Evolutionary conservation across 2,329 filamentous ascomycete species (phyloP).

Genomic region (Hirsutella rhossiliensis): DNA sequence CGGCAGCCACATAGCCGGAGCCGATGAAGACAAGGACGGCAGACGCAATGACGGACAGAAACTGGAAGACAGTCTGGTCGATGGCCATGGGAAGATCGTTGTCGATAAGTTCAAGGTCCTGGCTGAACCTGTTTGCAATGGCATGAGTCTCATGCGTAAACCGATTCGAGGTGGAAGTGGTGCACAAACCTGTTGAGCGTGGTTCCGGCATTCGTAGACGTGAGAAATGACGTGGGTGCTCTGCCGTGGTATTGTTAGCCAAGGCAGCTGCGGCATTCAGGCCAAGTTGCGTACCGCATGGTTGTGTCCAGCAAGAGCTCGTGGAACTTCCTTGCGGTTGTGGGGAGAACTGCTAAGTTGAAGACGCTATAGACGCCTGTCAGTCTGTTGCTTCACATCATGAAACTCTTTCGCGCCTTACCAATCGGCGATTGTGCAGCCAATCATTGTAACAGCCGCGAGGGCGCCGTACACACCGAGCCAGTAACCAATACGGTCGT

Average conservation of each 20-base stretch:
- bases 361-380: conserved; percentile 7
- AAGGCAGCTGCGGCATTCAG: background rate
- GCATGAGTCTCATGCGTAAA: background rate
- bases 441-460: conserved; percentile 6
- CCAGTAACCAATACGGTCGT: conserved; percentile 10
- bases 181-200: conserved; percentile 15
- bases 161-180: no score
- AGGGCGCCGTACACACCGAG: conserved; percentile 9
- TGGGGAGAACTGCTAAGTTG: conserved; percentile 14
- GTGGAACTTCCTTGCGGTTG: conserved; percentile 10
- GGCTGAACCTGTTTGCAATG: conserved; percentile 18
- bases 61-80: conserved; percentile 11
- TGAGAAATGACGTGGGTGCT: conserved; percentile 19
- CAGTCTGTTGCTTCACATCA: background rate
- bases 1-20: conserved; percentile 31
- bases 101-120: conserved; percentile 26
- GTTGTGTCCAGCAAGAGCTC: conserved; percentile 15
- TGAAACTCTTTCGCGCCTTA: background rate
- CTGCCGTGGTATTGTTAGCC: background rate
- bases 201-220: conserved; percentile 20
- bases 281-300: conserved; percentile 8
- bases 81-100: conserved; percentile 20
- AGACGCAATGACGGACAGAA: conserved; percentile 12
- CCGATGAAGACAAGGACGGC: conserved; percentile 29
- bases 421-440: conserved; percentile 7